Evolutionary conservation across 2,329 filamentous ascomycete species (phyloP).

Genomic region (Bretziella fagacearum): DNA sequence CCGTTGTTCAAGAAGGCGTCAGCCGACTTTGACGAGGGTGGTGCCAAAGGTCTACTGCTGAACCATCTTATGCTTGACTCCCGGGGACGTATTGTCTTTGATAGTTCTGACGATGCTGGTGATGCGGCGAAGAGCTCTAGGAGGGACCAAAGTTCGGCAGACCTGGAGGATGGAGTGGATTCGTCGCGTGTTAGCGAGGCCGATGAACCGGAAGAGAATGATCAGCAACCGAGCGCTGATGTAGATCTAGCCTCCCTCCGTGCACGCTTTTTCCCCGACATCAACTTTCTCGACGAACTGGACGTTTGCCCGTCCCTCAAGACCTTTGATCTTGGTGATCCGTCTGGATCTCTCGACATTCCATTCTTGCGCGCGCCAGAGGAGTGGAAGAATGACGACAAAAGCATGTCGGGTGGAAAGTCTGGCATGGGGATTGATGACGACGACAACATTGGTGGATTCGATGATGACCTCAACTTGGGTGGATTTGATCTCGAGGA

Average conservation of each 20-base stretch:
- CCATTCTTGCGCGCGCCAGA: constrained; percentile 82
- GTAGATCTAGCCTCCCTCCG: constrained; percentile 66
- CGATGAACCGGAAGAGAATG: constrained; percentile 26
- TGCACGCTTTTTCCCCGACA: constrained; percentile 69
- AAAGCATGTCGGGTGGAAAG: constrained; percentile 43
- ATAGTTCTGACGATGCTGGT: constrained; percentile 78
- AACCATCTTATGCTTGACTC: constrained; percentile 95
- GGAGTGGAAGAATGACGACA: constrained; percentile 54
- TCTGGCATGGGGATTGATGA: constrained; percentile 76
- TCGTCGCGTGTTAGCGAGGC: constrained; percentile 17
- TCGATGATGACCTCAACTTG: constrained; percentile 50
- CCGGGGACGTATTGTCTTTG: constrained; percentile 86
- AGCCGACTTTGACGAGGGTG: constrained; percentile 95
- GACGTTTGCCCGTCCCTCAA: constrained; percentile 93
- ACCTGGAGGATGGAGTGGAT: background rate
- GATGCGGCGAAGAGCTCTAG: constrained; percentile 26
- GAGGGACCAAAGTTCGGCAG: constrained; percentile 18
- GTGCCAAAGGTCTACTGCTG: constrained; percentile 81
- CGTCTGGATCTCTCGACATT: constrained; percentile 70
- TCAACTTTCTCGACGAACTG: constrained; percentile 60
- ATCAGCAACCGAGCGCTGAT: constrained; percentile 34
- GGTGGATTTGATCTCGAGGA: constrained; percentile 57
- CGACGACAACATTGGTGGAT: constrained; percentile 64
- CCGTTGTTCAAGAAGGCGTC: constrained; percentile 98
- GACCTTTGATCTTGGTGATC: constrained; percentile 77